phyloP scores from a whole-genome alignment of 495 filamentous ascomycete species.

The Diplogelasinospora grovesii region DNA sequence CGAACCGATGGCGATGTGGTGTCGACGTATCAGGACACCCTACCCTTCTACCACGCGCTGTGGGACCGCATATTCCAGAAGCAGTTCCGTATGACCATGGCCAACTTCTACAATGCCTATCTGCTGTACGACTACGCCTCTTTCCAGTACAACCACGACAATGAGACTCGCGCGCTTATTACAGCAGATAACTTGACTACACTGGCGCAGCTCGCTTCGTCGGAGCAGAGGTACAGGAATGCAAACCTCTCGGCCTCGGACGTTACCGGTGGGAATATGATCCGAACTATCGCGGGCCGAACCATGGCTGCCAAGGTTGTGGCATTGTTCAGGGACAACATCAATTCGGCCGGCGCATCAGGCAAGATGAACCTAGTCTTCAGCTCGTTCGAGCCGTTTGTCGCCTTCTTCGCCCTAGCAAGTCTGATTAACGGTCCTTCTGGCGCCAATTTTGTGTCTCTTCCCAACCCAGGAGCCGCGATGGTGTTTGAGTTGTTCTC shows the following conservation, averaged over 20 bases:
- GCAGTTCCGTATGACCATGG: conserved; percentile 16
- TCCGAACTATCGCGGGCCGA: conserved; percentile 34
- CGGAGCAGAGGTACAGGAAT: conserved; percentile 28
- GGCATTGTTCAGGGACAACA: conserved; percentile 23
- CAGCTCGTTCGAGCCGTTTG: conserved; percentile 36
- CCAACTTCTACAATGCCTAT: conserved; percentile 36
- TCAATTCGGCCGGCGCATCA: conserved; percentile 15
- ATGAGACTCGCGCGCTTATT: conserved; percentile 14
- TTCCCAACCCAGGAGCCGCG: conserved; percentile 33
- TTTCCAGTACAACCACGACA: conserved; percentile 32
- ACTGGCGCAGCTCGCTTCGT: conserved; percentile 26
- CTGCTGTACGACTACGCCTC: conserved; percentile 38
- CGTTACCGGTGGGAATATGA: conserved; percentile 24
- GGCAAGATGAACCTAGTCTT: conserved; percentile 37
- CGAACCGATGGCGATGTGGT: conserved; percentile 12
- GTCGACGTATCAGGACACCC: conserved; percentile 19
- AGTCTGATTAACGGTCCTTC: conserved; percentile 16
- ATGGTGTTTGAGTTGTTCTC: conserved; percentile 40
- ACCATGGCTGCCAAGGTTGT: conserved; percentile 30
- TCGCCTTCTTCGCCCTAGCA: conserved; percentile 35
- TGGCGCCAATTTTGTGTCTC: conserved; percentile 16
- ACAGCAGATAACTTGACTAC: conserved; percentile 13
- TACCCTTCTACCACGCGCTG: conserved; percentile 28
- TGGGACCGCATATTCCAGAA: conserved; percentile 24
- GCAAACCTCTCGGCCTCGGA: conserved; percentile 27